These are phyloP conservation scores for Suillus placidus DNA, from an alignment of 768 basidiomycete species.

Conservation along the genomic window DNA sequence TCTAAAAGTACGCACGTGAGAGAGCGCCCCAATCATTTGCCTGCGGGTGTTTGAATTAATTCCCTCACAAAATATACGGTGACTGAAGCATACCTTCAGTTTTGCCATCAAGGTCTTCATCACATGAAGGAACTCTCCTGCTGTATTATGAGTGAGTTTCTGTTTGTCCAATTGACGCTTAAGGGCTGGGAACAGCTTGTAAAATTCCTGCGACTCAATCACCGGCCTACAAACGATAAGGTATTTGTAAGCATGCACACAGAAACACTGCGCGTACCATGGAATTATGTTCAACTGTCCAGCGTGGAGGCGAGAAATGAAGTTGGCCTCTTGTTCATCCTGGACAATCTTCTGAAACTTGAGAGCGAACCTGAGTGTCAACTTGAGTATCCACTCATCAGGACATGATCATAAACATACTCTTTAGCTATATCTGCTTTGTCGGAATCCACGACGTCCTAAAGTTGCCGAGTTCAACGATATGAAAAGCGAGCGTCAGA, in stretches of 20 bases:
- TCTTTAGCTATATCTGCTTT: constrained; percentile 59
- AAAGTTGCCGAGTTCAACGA: background rate
- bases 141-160: constrained; percentile 48
- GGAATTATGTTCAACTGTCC: constrained; percentile 61
- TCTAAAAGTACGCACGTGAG: constrained; percentile 47
- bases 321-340: constrained; percentile 61
- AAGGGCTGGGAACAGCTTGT: constrained; percentile 50
- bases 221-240: constrained; percentile 42
- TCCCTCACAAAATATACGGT: background rate
- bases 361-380: constrained; percentile 47
- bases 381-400: background rate
- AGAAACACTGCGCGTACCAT: constrained; percentile 39
- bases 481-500: background rate
- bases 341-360: constrained; percentile 67
- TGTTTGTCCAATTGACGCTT: constrained; percentile 53
- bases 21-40: constrained; percentile 68
- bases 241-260: background rate
- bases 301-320: constrained; percentile 60
- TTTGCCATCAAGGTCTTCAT: constrained; percentile 71
- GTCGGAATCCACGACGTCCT: constrained; percentile 70
- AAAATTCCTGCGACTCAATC: constrained; percentile 64
- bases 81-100: constrained; percentile 46
- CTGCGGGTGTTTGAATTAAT: constrained; percentile 30
- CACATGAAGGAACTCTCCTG: constrained; percentile 56
- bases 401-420: constrained; percentile 35